These are phyloP conservation scores for Citrus mangshanensis DNA, from an alignment of 345 rosid species.

Conservation along the genomic window DNA sequence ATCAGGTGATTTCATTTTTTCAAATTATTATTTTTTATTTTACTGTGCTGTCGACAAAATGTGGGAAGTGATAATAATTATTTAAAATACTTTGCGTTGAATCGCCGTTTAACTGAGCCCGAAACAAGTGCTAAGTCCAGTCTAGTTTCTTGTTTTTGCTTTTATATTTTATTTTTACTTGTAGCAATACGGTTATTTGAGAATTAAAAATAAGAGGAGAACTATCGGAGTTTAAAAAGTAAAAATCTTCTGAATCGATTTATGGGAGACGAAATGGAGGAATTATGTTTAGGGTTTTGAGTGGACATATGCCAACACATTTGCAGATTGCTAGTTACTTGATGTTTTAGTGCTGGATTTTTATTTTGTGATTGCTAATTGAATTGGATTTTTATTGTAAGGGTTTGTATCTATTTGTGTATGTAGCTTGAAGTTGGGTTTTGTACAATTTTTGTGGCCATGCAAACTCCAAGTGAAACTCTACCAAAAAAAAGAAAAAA, in stretches of 20 bases:
- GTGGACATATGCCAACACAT: background rate
- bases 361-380: background rate
- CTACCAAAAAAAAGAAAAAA: too few species aligned
- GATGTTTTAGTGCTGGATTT: background rate
- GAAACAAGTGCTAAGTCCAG: background rate
- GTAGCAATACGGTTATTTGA: background rate
- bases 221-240: background rate
- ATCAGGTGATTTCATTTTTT: conserved; percentile 43
- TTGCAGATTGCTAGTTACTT: background rate
- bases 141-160: background rate
- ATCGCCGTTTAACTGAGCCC: background rate
- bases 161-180: background rate
- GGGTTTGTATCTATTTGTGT: background rate
- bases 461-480: background rate
- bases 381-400: background rate
- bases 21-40: background rate
- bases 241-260: background rate
- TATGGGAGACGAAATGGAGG: background rate
- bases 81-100: background rate
- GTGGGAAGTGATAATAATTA: background rate
- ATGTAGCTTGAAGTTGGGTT: background rate
- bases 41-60: background rate
- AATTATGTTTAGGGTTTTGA: background rate
- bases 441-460: background rate
- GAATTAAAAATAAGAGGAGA: background rate